These are phyloP conservation scores for Lunularia cruciata DNA, from an alignment of 225 moss, liverwort and hornwort genomes.

Conservation along the genomic window DNA sequence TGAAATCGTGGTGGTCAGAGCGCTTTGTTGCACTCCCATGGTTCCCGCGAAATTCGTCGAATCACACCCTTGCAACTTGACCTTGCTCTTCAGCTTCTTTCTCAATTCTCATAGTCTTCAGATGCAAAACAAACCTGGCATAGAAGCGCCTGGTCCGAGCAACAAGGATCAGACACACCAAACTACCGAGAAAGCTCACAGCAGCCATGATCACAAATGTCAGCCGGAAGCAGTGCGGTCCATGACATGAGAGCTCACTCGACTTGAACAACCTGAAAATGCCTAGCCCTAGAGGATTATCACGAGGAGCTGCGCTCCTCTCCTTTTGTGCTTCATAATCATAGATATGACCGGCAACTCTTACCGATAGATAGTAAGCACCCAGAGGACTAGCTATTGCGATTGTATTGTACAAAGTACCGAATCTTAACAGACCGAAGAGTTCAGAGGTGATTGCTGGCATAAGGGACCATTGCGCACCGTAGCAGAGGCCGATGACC, in stretches of 20 bases:
- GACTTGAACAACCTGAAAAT: slow-evolving; percentile 17
- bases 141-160: slow-evolving; percentile 57
- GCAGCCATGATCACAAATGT: slow-evolving; percentile 65
- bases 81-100: not conserved
- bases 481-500: slow-evolving; percentile 61
- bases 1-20: not conserved
- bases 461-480: slow-evolving; percentile 82
- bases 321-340: slow-evolving; percentile 54
- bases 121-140: not conserved
- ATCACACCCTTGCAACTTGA: not conserved
- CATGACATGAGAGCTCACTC: slow-evolving; percentile 50
- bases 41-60: not conserved
- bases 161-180: slow-evolving; percentile 42
- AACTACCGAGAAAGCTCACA: slow-evolving; percentile 55
- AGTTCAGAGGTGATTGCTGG: slow-evolving; percentile 70
- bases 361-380: slow-evolving; percentile 56
- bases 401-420: slow-evolving; percentile 63
- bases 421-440: slow-evolving; percentile 62
- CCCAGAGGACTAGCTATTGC: slow-evolving; percentile 62
- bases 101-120: not conserved
- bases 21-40: not conserved
- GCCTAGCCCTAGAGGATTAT: not conserved
- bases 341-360: slow-evolving; percentile 57
- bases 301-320: not conserved
- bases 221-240: slow-evolving; percentile 62